Base-by-base conservation (phyloP, 768 basidiomycete genomes). In the Phlebiopsis gigantea region DNA sequence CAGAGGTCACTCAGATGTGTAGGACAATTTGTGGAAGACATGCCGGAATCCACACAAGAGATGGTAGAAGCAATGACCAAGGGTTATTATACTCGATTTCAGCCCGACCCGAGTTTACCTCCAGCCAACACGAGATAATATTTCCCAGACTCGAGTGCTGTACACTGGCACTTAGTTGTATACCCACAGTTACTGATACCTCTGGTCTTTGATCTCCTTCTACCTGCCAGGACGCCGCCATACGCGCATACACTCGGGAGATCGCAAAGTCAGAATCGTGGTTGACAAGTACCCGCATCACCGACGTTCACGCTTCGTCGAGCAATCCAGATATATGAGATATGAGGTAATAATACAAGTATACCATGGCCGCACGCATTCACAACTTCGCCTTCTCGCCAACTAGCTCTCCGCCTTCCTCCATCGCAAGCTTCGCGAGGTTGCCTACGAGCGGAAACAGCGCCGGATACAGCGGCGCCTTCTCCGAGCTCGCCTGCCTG, bases 11-110 rank as follows among this genome's bases (percentile, higher is more conserved):
- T 17, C 6, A 1, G 21, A 7, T 22, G 4, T 8, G 15, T 55
- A 52, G 95, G 91, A 22, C 82, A 82, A 2, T 91, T 93, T 60
- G 67, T 88, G 1, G 85, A 87, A 67, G 90, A 93, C 64, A 80
- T 97, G 8, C 90, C 95, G 0, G 96, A 98, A 70, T 92, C 93
- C 15, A 95, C 91, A 17, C 93, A 96, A 69, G 96, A 98, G 65
- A 82, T 88, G 61, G 83, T 93, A 0, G 94, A 98, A 69, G 80
- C 85, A 0, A 79, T 82, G 59, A 93, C 93, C 1, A 96, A 96
- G 66, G 81, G 84, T 42, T 88, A 85, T 64, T 96, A 96, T 69
- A 83, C 83, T 9, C 83, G 88, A 1, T 98, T 96, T 69, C 67
- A 66, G 41, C 64, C 65, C 9, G 44, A 62, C 8, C 63, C 65